phyloP scores from a whole-genome alignment of 805 yeast species.

The Candida coleopterorum region DNA sequence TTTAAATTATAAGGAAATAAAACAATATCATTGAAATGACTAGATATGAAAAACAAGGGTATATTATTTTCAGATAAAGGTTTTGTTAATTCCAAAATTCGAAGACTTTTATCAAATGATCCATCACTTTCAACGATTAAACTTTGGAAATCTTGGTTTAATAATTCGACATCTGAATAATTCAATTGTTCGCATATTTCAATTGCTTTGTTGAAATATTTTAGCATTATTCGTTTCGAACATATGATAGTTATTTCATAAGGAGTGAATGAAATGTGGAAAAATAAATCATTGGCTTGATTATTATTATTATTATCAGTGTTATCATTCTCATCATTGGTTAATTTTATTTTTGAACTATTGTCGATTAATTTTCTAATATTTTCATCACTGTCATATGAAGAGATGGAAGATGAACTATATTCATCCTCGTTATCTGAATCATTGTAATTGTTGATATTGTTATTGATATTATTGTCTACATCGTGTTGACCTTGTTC shows the following conservation, averaged over 20 bases:
- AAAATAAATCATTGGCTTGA: conserved; percentile 42
- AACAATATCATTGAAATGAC: conserved; percentile 61
- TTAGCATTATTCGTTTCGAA: conserved; percentile 32
- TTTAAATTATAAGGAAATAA: conserved; percentile 47
- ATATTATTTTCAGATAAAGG: conserved; percentile 56
- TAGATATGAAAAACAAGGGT: conserved; percentile 56
- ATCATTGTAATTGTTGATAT: conserved; percentile 11
- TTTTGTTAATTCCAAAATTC: conserved; percentile 52
- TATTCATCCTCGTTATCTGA: conserved; percentile 9
- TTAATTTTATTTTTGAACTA: conserved; percentile 20
- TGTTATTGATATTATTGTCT: conserved; percentile 9
- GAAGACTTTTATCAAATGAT: conserved; percentile 41
- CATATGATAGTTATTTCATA: conserved; percentile 60
- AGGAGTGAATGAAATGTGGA: conserved; percentile 60
- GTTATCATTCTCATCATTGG: conserved; percentile 13
- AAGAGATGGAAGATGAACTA: conserved; percentile 1
- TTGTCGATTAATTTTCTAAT: conserved; percentile 17
- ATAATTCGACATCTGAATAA: conserved; percentile 33
- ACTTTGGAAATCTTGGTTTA: conserved; percentile 44
- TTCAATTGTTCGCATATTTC: conserved; percentile 23
- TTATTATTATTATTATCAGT: conserved; percentile 12
- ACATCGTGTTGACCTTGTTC: conserved; percentile 10
- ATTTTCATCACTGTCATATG: conserved; percentile 7
- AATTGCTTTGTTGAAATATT: conserved; percentile 38
- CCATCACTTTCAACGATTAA: conserved; percentile 62